These are phyloP conservation scores for Aspergillus quadrilineatus DNA, from an alignment of 2,329 filamentous ascomycete species.

Conservation along the genomic window DNA sequence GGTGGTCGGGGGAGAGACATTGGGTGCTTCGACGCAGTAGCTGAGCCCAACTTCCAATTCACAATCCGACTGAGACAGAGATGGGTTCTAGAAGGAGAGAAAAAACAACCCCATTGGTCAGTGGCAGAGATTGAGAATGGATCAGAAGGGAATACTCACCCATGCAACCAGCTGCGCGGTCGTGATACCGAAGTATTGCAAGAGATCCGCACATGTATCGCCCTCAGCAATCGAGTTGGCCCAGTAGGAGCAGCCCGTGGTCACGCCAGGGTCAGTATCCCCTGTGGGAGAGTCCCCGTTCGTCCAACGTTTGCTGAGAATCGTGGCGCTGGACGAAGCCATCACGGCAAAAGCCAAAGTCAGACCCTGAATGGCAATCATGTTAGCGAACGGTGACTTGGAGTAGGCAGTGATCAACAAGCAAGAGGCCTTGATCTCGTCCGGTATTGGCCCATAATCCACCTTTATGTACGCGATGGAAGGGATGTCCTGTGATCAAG, in stretches of 20 bases:
- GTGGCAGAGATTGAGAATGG: no score
- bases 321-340: not conserved
- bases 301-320: not conserved
- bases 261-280: not conserved
- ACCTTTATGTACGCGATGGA: no score
- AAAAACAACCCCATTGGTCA: no score
- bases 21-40: conserved; percentile 9
- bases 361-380: no score
- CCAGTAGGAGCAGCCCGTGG: not conserved
- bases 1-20: not conserved
- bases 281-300: not conserved
- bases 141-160: not conserved
- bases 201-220: not conserved
- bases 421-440: no score
- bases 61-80: conserved; percentile 2
- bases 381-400: no score
- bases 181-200: not conserved
- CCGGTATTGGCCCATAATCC: no score
- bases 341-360: no score
- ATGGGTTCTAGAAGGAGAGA: no score
- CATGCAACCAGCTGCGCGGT: not conserved
- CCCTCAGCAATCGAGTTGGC: not conserved
- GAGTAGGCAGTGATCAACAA: no score
- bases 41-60: conserved; percentile 8
- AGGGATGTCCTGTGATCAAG: no score